Evolutionary conservation across 306 rosid genomes (phyloP).

Genomic region (Ormosia emarginata): DNA sequence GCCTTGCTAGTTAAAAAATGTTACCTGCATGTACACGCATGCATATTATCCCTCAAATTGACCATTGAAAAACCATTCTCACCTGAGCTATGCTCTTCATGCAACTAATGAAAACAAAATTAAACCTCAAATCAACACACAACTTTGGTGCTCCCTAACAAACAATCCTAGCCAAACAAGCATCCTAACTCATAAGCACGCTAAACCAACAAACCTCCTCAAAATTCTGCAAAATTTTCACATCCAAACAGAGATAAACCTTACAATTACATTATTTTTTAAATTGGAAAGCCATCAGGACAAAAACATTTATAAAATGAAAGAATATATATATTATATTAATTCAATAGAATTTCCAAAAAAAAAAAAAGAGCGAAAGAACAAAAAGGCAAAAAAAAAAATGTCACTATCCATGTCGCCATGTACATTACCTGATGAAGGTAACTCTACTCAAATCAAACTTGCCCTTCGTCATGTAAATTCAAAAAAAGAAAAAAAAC

Average conservation of each 20-base stretch:
- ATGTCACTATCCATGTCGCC: slow-evolving; percentile 42
- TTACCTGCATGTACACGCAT: slow-evolving; percentile 5
- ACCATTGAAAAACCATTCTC: slow-evolving; percentile 3
- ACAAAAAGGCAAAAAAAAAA: background rate
- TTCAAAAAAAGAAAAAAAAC: background rate
- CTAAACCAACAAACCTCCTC: background rate
- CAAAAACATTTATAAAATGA: slow-evolving; percentile 27
- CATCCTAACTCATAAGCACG: background rate
- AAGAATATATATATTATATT: slow-evolving; percentile 42
- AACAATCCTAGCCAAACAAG: background rate
- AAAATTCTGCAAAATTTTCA: background rate
- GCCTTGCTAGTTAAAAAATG: slow-evolving; percentile 13
- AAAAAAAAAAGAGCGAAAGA: background rate
- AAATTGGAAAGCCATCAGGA: background rate
- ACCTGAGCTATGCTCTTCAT: background rate
- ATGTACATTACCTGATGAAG: slow-evolving; percentile 44
- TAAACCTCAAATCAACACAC: slow-evolving; percentile 6
- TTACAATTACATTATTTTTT: slow-evolving; percentile 16
- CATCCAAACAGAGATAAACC: background rate
- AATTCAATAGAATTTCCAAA: slow-evolving; percentile 37
- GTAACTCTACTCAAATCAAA: slow-evolving; percentile 16
- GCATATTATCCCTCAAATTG: slow-evolving; percentile 7
- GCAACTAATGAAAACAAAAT: background rate
- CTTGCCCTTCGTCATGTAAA: background rate
- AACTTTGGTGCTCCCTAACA: background rate